Conservation (phyloP, 441 rosid species). For the Pelargonium cotyledonis region DNA sequence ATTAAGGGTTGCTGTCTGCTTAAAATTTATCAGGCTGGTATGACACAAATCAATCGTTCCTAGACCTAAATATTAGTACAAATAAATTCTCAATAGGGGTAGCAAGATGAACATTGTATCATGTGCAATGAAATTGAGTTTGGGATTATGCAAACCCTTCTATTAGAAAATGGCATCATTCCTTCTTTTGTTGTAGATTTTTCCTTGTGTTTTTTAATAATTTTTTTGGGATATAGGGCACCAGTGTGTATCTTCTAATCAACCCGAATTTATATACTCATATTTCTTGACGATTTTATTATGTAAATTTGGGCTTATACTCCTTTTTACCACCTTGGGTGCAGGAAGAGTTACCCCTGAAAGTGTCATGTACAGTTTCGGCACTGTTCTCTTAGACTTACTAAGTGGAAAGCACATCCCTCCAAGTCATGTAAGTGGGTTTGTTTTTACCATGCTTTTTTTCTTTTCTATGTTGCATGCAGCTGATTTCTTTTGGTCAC, state of each 20-base stretch:
- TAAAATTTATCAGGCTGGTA: too few relatives aligned
- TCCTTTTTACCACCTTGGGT: slow-evolving; percentile 9
- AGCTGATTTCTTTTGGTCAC: not conserved
- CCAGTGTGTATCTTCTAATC: not conserved
- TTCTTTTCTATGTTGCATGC: not conserved
- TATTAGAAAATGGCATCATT: too few relatives aligned
- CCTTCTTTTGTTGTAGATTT: too few relatives aligned
- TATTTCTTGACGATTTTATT: not conserved
- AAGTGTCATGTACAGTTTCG: slow-evolving; percentile 75
- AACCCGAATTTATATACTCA: not conserved
- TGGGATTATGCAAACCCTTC: too few relatives aligned
- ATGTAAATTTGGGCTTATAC: not conserved
- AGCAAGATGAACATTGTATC: not conserved
- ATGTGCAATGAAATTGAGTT: not conserved
- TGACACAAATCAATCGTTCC: too few relatives aligned
- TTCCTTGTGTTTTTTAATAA: too few relatives aligned
- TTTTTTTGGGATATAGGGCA: too few relatives aligned
- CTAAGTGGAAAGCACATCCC: slow-evolving; percentile 28
- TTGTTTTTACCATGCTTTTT: not conserved
- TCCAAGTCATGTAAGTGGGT: slow-evolving; percentile 42
- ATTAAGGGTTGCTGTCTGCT: too few relatives aligned
- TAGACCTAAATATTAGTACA: too few relatives aligned
- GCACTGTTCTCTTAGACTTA: slow-evolving; percentile 53
- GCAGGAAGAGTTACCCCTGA: slow-evolving; percentile 78
- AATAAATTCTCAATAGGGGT: not conserved